Evolutionary conservation across 2,329 filamentous ascomycete species (phyloP).

Genomic region (Albophoma yamanashiensis): DNA sequence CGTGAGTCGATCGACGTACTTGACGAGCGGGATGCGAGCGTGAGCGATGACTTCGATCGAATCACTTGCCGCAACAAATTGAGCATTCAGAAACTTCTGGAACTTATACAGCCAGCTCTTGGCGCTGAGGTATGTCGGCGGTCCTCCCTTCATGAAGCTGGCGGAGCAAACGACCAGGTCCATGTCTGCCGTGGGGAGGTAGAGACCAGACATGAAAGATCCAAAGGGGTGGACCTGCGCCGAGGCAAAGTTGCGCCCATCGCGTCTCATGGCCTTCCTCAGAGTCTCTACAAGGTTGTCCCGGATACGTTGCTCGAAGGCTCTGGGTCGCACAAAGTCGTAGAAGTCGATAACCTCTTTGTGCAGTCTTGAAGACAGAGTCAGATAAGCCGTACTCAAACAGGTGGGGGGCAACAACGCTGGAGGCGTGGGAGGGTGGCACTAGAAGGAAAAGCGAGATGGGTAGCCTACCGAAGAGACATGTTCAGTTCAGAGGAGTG

Average conservation of each 20-base stretch:
- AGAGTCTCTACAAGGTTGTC: conserved; percentile 62
- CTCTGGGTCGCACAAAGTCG: conserved; percentile 65
- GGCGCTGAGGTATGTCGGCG: conserved; percentile 33
- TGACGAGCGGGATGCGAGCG: conserved; percentile 85
- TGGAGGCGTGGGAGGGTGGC: neutral
- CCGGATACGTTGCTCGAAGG: conserved; percentile 70
- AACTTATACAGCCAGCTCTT: conserved; percentile 53
- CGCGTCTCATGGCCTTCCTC: conserved; percentile 42
- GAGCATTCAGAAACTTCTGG: conserved; percentile 42
- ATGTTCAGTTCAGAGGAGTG: conserved; percentile 42
- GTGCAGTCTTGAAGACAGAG: conserved; percentile 53
- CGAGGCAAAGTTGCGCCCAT: conserved; percentile 38
- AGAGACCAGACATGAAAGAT: conserved; percentile 81
- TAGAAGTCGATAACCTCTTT: conserved; percentile 88
- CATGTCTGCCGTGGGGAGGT: conserved; percentile 72
- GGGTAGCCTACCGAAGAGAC: conserved; percentile 40
- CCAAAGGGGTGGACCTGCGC: conserved; percentile 69
- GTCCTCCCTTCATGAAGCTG: conserved; percentile 43
- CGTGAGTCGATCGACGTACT: conserved; percentile 72
- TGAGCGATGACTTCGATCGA: conserved; percentile 57
- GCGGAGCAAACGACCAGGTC: conserved; percentile 70
- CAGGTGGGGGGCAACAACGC: neutral
- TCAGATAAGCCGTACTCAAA: neutral
- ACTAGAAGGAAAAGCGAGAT: neutral
- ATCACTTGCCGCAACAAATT: conserved; percentile 44